Evolutionary conservation across 805 yeast genomes (phyloP), one percentile per base, ranked within the genome.

Genomic region (Komagataella phaffii): DNA sequence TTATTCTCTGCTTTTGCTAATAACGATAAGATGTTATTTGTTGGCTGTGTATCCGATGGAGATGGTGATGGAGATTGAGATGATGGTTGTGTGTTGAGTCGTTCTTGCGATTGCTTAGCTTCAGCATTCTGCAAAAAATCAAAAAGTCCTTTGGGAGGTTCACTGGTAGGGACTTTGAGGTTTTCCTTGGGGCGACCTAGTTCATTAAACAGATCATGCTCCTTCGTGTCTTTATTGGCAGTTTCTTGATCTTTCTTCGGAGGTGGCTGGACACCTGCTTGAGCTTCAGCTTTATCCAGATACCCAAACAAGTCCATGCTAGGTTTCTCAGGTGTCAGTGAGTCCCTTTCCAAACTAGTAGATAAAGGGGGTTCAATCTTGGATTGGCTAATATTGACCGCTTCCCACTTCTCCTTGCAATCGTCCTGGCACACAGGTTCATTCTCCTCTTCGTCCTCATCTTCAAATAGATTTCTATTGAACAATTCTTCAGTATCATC

Each of bases 401-500:
- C 40, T 30, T 30, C 40, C 30, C 21, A 24, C 19, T 36, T 43
- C n/a, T 23, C 47, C 7, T 24, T 18, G 12, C 43, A 53, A 46
- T 55, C 55, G 30, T 50, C 54, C 12, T 45, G 52, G 18, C 43
- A 44, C 19, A 49, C 44, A 3, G 51, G 52, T 44, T 7, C 50
- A n/a, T 49, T 51, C n/a, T 51, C 55, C 12, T 49, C 40, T 14
- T 54, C 52, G 6, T 45, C 50, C 12, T 61, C 66, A 55, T 63
- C 59, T 3, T 68, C 62, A 51, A 70, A 69, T 17, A 69, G 51
- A 49, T 64, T 63, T 45, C 73, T 54, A 49, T 69, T 68, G 54
- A 69, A 69, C 46, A 70, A 53, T 8, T 59, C 64, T 52, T 68
- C 72, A 0, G 73, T 69, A 44, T 69, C 73, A 51, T 69, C 73